Evolutionary conservation across 805 yeast genomes (phyloP), one percentile per base, ranked within the genome.

Genomic region (Saccharomycopsis lassenensis): DNA sequence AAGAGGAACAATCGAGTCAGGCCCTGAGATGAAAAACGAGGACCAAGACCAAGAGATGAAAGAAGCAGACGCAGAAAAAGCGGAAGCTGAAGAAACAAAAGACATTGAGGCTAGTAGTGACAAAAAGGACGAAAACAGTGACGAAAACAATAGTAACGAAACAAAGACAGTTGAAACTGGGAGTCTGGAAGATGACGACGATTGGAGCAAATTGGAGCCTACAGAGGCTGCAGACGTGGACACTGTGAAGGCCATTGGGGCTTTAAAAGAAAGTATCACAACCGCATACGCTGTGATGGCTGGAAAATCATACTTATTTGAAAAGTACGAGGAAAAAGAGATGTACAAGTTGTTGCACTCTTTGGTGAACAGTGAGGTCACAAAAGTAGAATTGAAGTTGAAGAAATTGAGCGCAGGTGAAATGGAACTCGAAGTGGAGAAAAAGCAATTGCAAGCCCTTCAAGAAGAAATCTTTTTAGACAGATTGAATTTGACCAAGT

Each of bases 281-380:
- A 59, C 75, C n/a, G 77, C 91, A 1, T 61, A 87, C 39, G 87
- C 93, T 3, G 61, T 81, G 7, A 59, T 81, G 25, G 94, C 91
- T 3, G 77, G 85, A 1, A 69, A 91, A 43, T 68, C 91, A 18
- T 85, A 82, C 51, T 67, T 81, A 15, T 80, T 84, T 57, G 83
- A 89, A 3, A 72, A 76, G 4, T 76, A 72, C 51, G 93, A 83
- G 54, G 95, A 84, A 50, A 63, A 86, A 42, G 85, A 79, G 51
- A 73, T 76, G 76, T 67, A 74, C 47, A 71, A 69, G 36, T 54
- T 77, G 16, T 57, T 78, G 8, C 62, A 67, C 19, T 65, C 66
- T 20, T 66, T 82, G 31, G 62, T 80, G 14, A 77, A 77, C 50
- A 69, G 71, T 28, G 76, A 78, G 52, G 46, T 78, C 40, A 66